Conservation (phyloP, 352 stramenopile genomes). For the Globisporangium uncinulatum region DNA sequence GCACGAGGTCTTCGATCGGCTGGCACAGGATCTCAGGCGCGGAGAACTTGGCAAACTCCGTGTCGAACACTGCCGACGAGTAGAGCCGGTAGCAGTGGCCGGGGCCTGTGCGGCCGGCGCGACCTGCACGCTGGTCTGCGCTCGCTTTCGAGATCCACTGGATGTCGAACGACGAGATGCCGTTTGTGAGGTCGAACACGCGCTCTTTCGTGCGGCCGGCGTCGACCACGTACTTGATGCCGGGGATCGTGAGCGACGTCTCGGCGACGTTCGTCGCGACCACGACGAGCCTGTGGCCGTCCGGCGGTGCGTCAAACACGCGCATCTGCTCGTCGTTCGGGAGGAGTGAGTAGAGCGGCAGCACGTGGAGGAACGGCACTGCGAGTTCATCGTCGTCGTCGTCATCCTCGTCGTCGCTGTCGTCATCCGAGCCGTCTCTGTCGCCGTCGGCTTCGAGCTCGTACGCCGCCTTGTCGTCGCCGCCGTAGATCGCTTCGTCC, state of each 20-base stretch:
- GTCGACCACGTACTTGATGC: conserved; percentile 97
- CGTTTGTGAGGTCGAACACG: conserved; percentile 90
- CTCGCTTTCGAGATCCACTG: conserved; percentile 87
- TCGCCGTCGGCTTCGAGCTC: conserved; percentile 44
- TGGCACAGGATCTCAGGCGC: conserved; percentile 88
- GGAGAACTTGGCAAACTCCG: conserved; percentile 90
- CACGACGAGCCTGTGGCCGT: conserved; percentile 92
- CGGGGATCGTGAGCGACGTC: conserved; percentile 94
- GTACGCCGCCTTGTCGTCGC: conserved; percentile 36
- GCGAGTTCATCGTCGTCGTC: conserved; percentile 62
- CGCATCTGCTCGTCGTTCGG: conserved; percentile 94
- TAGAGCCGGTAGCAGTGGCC: conserved; percentile 99
- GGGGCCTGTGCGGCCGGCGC: conserved; percentile 93
- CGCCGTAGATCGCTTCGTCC: conserved; percentile 55
- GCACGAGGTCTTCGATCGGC: conserved; percentile 94
- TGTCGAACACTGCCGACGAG: conserved; percentile 94
- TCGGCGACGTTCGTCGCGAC: conserved; percentile 98
- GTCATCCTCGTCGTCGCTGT: conserved; percentile 81
- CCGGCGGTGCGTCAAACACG: conserved; percentile 81
- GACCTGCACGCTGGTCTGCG: conserved; percentile 89
- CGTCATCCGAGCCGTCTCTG: conserved; percentile 27
- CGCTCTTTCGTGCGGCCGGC: conserved; percentile 94
- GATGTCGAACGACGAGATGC: conserved; percentile 93
- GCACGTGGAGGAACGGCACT: conserved; percentile 84
- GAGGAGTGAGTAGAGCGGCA: conserved; percentile 97